Evolutionary conservation across 2,329 filamentous ascomycete species (phyloP).

Genomic region (Aspergillus sp.): DNA sequence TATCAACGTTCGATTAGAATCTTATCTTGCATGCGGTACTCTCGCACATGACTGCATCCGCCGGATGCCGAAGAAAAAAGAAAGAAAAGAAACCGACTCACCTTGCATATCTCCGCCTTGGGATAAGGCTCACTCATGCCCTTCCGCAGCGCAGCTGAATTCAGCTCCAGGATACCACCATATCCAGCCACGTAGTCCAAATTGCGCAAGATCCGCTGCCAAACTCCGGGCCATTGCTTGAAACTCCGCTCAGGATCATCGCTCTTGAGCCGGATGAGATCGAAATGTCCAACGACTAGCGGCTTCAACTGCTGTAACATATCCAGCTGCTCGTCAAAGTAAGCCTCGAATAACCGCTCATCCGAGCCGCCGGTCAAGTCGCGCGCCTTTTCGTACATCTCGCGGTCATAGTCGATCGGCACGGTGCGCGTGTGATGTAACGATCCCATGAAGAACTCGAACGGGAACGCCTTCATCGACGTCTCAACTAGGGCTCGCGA

Average conservation of each 20-base stretch:
- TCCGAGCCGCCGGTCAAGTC: conserved; percentile 61
- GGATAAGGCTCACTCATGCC: conserved; percentile 91
- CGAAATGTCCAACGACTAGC: conserved; percentile 87
- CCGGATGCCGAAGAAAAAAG: not conserved
- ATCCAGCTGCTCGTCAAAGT: conserved; percentile 82
- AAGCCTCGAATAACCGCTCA: conserved; percentile 73
- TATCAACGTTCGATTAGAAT: conserved; percentile 34
- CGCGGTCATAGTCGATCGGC: conserved; percentile 82
- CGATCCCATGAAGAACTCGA: conserved; percentile 92
- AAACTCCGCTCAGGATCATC: conserved; percentile 65
- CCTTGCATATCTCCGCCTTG: conserved; percentile 70
- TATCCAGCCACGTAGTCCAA: conserved; percentile 68
- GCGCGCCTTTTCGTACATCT: conserved; percentile 66
- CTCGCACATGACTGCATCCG: not conserved
- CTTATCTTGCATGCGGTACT: not conserved
- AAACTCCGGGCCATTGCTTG: conserved; percentile 62
- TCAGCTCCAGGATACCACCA: conserved; percentile 84
- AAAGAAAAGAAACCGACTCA: conserved; percentile 27
- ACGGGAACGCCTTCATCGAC: conserved; percentile 59
- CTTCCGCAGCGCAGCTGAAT: conserved; percentile 83
- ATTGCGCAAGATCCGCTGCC: conserved; percentile 73
- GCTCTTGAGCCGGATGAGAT: conserved; percentile 81
- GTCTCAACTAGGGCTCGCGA: conserved; percentile 60
- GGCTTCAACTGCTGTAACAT: conserved; percentile 76
- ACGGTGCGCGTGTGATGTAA: conserved; percentile 85